Percentiles rank a stretch among this genome's conserved stretches.
These are phyloP conservation scores for Umbelopsis vinacea DNA, from an alignment of 192 early-diverging fungal species.

Conservation along the genomic window DNA sequence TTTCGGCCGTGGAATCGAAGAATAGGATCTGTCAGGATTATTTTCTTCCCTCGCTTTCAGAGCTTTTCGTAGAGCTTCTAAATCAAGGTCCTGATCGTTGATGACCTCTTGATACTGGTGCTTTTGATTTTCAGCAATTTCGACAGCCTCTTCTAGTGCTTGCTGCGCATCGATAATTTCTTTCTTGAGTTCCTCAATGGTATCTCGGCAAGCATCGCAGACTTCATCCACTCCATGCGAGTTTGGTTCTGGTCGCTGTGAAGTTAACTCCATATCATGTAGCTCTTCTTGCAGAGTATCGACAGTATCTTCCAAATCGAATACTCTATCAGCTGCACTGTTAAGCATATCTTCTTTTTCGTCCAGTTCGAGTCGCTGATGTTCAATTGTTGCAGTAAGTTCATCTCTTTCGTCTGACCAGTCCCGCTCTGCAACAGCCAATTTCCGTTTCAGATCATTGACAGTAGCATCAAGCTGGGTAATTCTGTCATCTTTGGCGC, in stretches of 20 bases:
- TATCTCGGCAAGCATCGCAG: not conserved
- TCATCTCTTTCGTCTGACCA: not conserved
- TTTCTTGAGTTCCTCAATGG: not conserved
- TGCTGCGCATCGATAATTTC: not conserved
- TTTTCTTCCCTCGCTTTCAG: not conserved
- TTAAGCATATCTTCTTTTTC: slow-evolving; percentile 15
- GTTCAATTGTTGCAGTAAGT: not conserved
- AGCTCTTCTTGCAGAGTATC: slow-evolving; percentile 7
- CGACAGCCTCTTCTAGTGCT: slow-evolving; percentile 8
- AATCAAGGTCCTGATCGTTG: not conserved
- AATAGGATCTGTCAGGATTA: not conserved
- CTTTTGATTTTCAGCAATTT: slow-evolving; percentile 7
- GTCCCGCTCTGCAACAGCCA: not conserved
- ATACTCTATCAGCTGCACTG: slow-evolving; percentile 15
- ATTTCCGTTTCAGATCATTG: not conserved
- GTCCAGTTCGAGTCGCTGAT: not conserved
- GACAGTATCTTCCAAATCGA: slow-evolving; percentile 1
- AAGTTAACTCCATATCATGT: not conserved
- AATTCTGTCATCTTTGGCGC: slow-evolving; percentile 14
- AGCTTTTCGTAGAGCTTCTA: not conserved
- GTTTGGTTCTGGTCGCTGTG: not conserved
- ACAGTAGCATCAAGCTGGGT: slow-evolving; percentile 3
- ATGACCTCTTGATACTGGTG: slow-evolving; percentile 9
- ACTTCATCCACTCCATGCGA: not conserved
- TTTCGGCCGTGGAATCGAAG: not conserved